Base-by-base conservation (phyloP, 2,329 filamentous ascomycete species). In the Cladosporium sp. region DNA sequence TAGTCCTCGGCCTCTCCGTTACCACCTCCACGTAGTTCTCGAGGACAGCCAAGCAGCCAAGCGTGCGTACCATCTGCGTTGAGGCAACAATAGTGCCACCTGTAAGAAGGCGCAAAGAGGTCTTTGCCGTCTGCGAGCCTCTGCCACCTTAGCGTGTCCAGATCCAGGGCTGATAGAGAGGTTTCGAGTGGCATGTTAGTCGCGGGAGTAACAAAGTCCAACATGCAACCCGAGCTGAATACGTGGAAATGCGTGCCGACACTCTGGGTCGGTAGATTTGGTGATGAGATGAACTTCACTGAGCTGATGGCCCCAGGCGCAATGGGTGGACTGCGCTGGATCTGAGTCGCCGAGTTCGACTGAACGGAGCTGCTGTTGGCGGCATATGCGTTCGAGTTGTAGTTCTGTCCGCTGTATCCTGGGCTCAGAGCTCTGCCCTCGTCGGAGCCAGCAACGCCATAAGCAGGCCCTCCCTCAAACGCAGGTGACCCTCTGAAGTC, bases 1-100 rank as follows among this genome's bases (percentile, higher is more conserved):
- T 96, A 96, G 76, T 97, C 94, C 75, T 97, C 94, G 66, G 93
- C 89, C 3, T 87, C 88, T 65, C 88, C 89, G 16, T 86, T 85
- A 1, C 86, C 89, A 18, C 89, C 82, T 46, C 89, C 89, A 57
- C 88, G 87, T 49, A 84, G 81, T 69, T 97, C 92, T 3, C 91
- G 89, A 2, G 91, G 91, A 73, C 93, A 97, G 10, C 95, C 95
- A n/a, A 99, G 84, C 28, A 99, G 83, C 93, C 95, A 99, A 8
- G 93, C 95, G 76, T 96, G 97, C 7, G 95, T 97, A 6, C 94
- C 94, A 72, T 96, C 92, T 67, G 95, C 89, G 75, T 97, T 96
- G 79, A 97, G 91, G 3, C 93, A 96, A 77, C 95, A 98, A 76
- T 99, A 99, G 77, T 98, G 94, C 95, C 95, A 99, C 67, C 94